Conservation (phyloP, 2,329 filamentous ascomycete genomes). For the Blastomyces parvus region DNA sequence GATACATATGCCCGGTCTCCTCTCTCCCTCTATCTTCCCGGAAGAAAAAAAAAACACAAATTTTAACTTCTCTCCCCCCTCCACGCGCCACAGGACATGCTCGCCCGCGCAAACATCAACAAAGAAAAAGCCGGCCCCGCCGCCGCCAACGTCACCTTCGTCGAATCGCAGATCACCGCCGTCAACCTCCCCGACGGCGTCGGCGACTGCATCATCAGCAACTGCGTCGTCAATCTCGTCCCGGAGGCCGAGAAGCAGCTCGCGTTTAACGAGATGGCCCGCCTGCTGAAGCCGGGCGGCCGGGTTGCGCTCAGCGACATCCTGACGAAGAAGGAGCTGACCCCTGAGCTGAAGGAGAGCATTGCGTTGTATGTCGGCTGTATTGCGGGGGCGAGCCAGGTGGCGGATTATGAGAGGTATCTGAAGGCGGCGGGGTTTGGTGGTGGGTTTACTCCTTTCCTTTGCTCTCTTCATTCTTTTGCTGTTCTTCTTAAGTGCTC, state of each 20-base stretch:
- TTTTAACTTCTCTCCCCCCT: not conserved
- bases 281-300: conserved; percentile 49
- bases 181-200: conserved; percentile 37
- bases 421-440: conserved; percentile 44
- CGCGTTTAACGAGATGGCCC: conserved; percentile 50
- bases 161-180: conserved; percentile 44
- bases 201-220: conserved; percentile 52
- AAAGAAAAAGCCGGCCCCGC: conserved; percentile 27
- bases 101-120: conserved; percentile 42
- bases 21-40: no score
- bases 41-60: no score
- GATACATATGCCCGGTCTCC: not conserved
- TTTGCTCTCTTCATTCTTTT: no score
- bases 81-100: conserved; percentile 45
- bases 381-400: conserved; percentile 47
- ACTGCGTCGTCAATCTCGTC: conserved; percentile 55
- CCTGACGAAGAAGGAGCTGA: conserved; percentile 42
- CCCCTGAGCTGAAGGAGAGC: conserved; percentile 40
- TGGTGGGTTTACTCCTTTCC: conserved; percentile 25
- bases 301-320: conserved; percentile 53
- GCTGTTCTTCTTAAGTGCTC: no score
- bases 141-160: conserved; percentile 41
- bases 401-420: conserved; percentile 45
- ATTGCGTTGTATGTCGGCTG: conserved; percentile 52
- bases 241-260: conserved; percentile 43